These are phyloP conservation scores for Whalleya microplaca DNA, from an alignment of 2,329 filamentous ascomycete species.

Conservation along the genomic window DNA sequence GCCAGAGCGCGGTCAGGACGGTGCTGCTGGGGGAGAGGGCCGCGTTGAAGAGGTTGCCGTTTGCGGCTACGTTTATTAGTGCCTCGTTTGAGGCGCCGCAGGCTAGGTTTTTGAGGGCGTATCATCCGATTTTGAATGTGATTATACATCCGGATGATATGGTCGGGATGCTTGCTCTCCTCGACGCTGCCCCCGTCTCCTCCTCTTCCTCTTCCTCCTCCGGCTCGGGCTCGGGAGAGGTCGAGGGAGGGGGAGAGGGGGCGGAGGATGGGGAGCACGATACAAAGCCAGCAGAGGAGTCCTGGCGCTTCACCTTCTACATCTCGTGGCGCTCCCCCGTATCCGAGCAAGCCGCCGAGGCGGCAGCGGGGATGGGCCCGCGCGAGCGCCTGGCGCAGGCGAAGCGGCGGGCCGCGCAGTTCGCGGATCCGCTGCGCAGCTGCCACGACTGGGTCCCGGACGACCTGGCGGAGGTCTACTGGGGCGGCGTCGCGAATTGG, in stretches of 20 bases:
- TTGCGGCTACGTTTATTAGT: conserved; percentile 50
- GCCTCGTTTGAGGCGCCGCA: conserved; percentile 45
- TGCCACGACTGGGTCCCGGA: conserved; percentile 40
- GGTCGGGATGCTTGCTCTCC: conserved; percentile 50
- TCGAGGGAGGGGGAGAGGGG: too few relatives aligned
- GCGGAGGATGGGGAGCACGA: too few relatives aligned
- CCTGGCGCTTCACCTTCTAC: conserved; percentile 52
- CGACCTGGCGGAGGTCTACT: conserved; percentile 34
- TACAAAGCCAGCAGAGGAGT: conserved; percentile 13
- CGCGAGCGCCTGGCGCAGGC: conserved; percentile 43
- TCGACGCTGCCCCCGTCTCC: conserved; percentile 41
- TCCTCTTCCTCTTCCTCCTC: too few relatives aligned
- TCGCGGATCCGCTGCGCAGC: conserved; percentile 49
- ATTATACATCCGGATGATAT: conserved; percentile 47
- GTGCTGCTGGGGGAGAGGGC: conserved; percentile 36
- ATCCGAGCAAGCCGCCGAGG: conserved; percentile 45
- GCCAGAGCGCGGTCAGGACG: conserved; percentile 34
- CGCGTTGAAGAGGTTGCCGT: conserved; percentile 44
- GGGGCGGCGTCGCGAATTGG: conserved; percentile 36
- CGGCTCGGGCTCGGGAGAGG: too few relatives aligned
- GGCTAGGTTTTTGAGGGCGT: conserved; percentile 46
- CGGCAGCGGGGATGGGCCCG: conserved; percentile 35
- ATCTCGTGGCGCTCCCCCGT: conserved; percentile 46
- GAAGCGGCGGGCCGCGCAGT: conserved; percentile 42
- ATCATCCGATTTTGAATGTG: conserved; percentile 49